A percentile compares a stretch with the other conserved stretches of the same genome.
Evolutionary conservation across 495 filamentous ascomycete species (phyloP).

Genomic region (Trichocladium uniseriatum): DNA sequence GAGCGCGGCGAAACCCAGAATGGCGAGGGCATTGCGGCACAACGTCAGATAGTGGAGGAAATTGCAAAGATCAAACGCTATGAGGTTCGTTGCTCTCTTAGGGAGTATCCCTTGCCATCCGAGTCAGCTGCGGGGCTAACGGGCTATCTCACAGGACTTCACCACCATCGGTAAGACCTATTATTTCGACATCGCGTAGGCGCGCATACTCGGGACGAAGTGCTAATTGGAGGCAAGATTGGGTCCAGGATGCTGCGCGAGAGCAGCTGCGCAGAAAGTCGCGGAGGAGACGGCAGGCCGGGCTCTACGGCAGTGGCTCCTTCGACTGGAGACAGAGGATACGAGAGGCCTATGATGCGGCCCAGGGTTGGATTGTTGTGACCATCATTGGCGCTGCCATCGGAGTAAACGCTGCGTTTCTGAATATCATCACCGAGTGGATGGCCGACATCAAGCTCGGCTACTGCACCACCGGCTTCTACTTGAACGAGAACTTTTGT

Average conservation of each 20-base stretch:
- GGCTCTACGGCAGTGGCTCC: constrained; percentile 64
- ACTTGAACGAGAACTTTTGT: constrained; percentile 96
- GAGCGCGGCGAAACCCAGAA: constrained; percentile 47
- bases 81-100: constrained; percentile 46
- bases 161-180: constrained; percentile 69
- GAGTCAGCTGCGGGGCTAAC: no score
- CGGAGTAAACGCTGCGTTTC: constrained; percentile 81
- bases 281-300: constrained; percentile 59
- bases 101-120: no score
- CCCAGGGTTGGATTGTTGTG: constrained; percentile 96
- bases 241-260: constrained; percentile 94
- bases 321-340: constrained; percentile 76
- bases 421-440: constrained; percentile 98
- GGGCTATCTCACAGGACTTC: constrained; percentile 60
- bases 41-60: constrained; percentile 76
- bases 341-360: constrained; percentile 86
- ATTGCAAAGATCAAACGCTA: constrained; percentile 97
- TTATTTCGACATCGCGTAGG: neutral
- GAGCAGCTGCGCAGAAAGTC: constrained; percentile 77
- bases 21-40: constrained; percentile 32
- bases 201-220: neutral
- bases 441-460: constrained; percentile 91
- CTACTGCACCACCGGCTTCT: constrained; percentile 89
- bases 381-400: constrained; percentile 89
- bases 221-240: constrained; percentile 46